Evolutionary conservation across 192 early-diverging fungal species (phyloP), one percentile per base, ranked within the genome.

Genomic region (Thamnidium elegans): DNA sequence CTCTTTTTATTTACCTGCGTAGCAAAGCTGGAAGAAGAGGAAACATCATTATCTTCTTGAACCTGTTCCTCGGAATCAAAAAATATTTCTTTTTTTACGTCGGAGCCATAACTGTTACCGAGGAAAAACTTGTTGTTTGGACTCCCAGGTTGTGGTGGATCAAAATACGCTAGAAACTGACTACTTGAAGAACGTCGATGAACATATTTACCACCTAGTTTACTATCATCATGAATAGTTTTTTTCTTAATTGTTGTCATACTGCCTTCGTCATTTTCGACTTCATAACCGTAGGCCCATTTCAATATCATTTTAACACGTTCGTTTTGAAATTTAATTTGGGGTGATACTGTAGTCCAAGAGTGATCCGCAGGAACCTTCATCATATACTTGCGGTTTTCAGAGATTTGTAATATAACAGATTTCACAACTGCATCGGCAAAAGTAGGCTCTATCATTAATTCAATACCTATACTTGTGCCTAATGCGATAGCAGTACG

Each of bases 401-500:
- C 59, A 0, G 11, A n/a, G 30, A 69, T 45, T 1, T 50, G 15
- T 0, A 69, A 30, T 15, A 21, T 7, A 20, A 55, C 23, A n/a
- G 60, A 69, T 20, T 36, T 45, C 6, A 69, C 44, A 17, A 43
- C 32, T 8, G 44, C 48, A 4, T 39, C 44, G n/a, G 21, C 9
- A 34, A 55, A 19, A 1, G 67, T 69, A 26, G 67, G 67, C 14
- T 69, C 39, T 1, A 69, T 17, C 36, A 62, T 26, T 10, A 69
- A 14, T 39, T 63, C 60, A 1, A 69, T 13, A 0, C 67, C 67
- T 42, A 62, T 21, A 46, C 67, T 69, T n/a, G 67, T 69, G 15
- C 67, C 67, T 7, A 69, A 44, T 3, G 52, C 67, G 53, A 69
- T 48, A 39, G 60, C 67, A 1, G 67, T 69, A n/a, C 67, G 50